These are phyloP conservation scores for Rhynchosporium agropyri DNA, from an alignment of 2,329 filamentous ascomycete genomes.

Conservation along the genomic window DNA sequence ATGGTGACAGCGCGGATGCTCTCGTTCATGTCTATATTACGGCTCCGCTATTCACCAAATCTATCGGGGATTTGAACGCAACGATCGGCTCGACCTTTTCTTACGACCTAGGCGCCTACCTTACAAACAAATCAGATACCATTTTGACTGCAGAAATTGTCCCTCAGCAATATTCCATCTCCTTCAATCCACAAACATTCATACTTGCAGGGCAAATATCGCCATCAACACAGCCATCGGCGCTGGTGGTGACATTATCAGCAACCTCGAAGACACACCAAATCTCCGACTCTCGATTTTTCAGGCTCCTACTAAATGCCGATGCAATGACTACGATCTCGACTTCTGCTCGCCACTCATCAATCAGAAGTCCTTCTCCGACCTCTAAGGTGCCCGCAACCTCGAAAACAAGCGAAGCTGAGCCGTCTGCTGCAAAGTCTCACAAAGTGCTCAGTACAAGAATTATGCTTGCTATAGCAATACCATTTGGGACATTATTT, in stretches of 20 bases:
- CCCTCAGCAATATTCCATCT: conserved; percentile 35
- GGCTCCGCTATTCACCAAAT: conserved; percentile 31
- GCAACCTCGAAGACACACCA: conserved; percentile 34
- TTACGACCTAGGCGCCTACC: conserved; percentile 33
- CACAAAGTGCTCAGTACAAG: conserved; percentile 26
- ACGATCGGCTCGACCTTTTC: conserved; percentile 35
- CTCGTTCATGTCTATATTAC: conserved; percentile 48
- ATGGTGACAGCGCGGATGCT: conserved; percentile 59
- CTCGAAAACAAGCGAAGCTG: conserved; percentile 14
- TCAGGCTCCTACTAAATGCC: conserved; percentile 29
- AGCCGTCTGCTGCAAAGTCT: background rate
- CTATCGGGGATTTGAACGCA: conserved; percentile 34
- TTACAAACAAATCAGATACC: conserved; percentile 35
- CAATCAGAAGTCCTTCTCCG: conserved; percentile 16
- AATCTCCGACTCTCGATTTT: conserved; percentile 28
- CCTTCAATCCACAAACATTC: conserved; percentile 35
- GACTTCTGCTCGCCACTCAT: conserved; percentile 10
- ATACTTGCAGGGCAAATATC: conserved; percentile 37
- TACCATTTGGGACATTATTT: conserved; percentile 31
- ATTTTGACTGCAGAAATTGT: conserved; percentile 28
- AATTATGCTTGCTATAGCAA: conserved; percentile 34
- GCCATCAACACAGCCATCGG: conserved; percentile 18
- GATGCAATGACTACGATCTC: conserved; percentile 9
- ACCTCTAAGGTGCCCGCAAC: conserved; percentile 13
- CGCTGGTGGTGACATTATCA: conserved; percentile 32